A percentile compares a stretch with the other conserved stretches of the same genome.
These are phyloP conservation scores for Xylaria arbuscula DNA, from an alignment of 2,329 filamentous ascomycete genomes.

Conservation along the genomic window DNA sequence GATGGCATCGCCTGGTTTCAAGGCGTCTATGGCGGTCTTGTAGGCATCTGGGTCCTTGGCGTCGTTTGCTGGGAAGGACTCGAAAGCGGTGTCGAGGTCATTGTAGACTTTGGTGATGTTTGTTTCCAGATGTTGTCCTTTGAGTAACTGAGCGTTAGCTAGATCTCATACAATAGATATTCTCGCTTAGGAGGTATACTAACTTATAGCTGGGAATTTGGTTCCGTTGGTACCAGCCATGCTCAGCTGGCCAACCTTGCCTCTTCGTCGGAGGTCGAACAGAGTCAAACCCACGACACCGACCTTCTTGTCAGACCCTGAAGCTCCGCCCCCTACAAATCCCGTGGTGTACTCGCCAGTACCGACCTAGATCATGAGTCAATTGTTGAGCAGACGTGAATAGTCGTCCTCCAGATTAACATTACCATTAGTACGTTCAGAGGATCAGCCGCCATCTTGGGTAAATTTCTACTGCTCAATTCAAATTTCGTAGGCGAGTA, in stretches of 20 bases:
- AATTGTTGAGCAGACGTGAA: constrained; percentile 28
- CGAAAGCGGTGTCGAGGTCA: constrained; percentile 85
- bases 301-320: constrained; percentile 93
- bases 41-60: constrained; percentile 81
- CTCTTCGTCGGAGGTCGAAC: constrained; percentile 87
- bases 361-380: constrained; percentile 68
- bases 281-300: constrained; percentile 91
- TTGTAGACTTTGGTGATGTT: constrained; percentile 93
- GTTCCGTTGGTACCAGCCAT: constrained; percentile 92
- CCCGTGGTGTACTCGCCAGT: constrained; percentile 98
- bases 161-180: neutral
- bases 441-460: constrained; percentile 50
- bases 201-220: constrained; percentile 92
- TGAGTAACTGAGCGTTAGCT: constrained; percentile 2
- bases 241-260: constrained; percentile 84
- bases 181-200: constrained; percentile 50
- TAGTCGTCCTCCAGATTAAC: constrained; percentile 14
- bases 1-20: constrained; percentile 85
- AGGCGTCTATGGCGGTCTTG: constrained; percentile 86
- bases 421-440: constrained; percentile 76
- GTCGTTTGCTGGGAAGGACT: constrained; percentile 82
- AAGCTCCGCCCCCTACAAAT: constrained; percentile 85
- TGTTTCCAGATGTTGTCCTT: constrained; percentile 83
- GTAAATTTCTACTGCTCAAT: neutral
- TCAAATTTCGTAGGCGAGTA: neutral